Conservation (phyloP, 495 filamentous ascomycete species). For the Darksidea phi region DNA sequence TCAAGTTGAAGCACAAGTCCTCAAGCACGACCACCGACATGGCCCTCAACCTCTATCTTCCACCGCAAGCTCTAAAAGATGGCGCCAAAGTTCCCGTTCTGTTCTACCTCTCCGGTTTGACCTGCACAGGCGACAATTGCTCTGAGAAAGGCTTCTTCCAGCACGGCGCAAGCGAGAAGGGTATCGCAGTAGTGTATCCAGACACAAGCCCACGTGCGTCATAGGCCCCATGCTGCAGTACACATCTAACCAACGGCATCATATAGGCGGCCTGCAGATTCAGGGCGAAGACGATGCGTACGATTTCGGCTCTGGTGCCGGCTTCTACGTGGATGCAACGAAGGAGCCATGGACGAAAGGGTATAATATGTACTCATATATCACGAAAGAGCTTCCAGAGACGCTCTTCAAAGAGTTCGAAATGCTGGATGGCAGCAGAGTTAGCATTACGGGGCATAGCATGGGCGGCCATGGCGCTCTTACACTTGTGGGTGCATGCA, state of each 20-base stretch:
- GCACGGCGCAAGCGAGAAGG: conserved; percentile 67
- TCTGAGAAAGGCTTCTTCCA: conserved; percentile 97
- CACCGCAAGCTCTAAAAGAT: conserved; percentile 53
- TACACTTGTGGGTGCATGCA: conserved; percentile 59
- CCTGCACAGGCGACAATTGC: conserved; percentile 94
- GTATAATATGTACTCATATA: conserved; percentile 93
- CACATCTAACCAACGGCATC: not conserved
- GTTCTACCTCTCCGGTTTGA: conserved; percentile 93
- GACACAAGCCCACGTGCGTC: conserved; percentile 86
- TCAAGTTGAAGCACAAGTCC: conserved; percentile 86
- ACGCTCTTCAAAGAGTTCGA: conserved; percentile 66
- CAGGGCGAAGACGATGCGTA: conserved; percentile 77
- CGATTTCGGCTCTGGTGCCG: conserved; percentile 88
- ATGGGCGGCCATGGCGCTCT: conserved; percentile 98
- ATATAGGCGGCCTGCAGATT: conserved; percentile 65
- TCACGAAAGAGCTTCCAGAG: conserved; percentile 76
- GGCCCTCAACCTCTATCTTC: conserved; percentile 67
- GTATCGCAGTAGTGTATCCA: conserved; percentile 87
- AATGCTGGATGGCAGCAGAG: conserved; percentile 61
- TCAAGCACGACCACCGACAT: conserved; percentile 65
- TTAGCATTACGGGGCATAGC: conserved; percentile 85
- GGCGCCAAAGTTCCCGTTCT: conserved; percentile 72
- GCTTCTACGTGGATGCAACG: conserved; percentile 94
- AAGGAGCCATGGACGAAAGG: conserved; percentile 65
- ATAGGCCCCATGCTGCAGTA: conserved; percentile 46